Percentiles rank a stretch among this genome's conserved stretches.
Evolutionary conservation across 371 early-diverging fungal genomes (phyloP).

Genomic region (Haplosporangium sp.): DNA sequence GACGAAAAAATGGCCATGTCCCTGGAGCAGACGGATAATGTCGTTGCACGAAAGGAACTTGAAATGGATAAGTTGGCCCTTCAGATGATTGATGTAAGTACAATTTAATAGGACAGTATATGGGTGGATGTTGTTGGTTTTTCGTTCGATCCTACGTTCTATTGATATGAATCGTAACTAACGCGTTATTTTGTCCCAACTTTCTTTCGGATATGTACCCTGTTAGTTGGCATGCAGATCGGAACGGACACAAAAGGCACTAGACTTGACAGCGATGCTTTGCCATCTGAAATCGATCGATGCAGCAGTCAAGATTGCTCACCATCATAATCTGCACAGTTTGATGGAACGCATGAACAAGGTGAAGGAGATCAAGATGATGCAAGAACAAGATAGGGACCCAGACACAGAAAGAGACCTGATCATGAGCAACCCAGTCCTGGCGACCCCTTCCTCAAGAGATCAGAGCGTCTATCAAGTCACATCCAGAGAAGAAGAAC

Average conservation of each 20-base stretch:
- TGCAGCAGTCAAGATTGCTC: slow-evolving; percentile 85
- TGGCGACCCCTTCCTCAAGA: slow-evolving; percentile 11
- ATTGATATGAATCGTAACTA: background rate
- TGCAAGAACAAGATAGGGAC: slow-evolving; percentile 42
- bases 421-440: slow-evolving; percentile 38
- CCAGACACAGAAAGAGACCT: slow-evolving; percentile 24
- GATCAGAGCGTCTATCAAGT: slow-evolving; percentile 18
- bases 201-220: background rate
- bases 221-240: slow-evolving; percentile 74
- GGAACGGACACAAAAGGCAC: slow-evolving; percentile 76
- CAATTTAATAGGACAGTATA: background rate
- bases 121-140: background rate
- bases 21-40: slow-evolving; percentile 57
- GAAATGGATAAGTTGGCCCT: slow-evolving; percentile 85
- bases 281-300: slow-evolving; percentile 72
- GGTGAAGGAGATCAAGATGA: slow-evolving; percentile 73
- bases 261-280: slow-evolving; percentile 78
- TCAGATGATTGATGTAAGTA: slow-evolving; percentile 75
- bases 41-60: slow-evolving; percentile 59
- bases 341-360: slow-evolving; percentile 85
- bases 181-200: background rate
- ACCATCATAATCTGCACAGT: slow-evolving; percentile 66
- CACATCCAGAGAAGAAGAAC: slow-evolving; percentile 27
- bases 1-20: slow-evolving; percentile 64
- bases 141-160: background rate